phyloP scores from a whole-genome alignment of 345 rosid species.

The Psidium friedrichsthalianum region DNA sequence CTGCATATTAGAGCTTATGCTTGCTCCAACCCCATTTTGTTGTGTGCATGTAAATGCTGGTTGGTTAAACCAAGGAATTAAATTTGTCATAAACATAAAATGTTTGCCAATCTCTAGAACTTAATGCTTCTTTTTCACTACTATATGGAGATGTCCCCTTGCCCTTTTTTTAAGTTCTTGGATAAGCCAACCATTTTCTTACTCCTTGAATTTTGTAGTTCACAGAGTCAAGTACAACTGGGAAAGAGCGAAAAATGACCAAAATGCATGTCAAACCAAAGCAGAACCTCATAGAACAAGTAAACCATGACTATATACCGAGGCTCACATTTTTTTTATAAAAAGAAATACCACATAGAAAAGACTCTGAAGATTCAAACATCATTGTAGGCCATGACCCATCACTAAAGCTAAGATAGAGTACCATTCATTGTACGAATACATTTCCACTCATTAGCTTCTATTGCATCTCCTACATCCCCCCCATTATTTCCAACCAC shows the following conservation, averaged over 20 bases:
- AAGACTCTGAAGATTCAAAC: neutral
- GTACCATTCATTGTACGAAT: slow-evolving; percentile 75
- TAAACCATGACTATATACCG: neutral
- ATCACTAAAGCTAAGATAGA: neutral
- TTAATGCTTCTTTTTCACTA: neutral
- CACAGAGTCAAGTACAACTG: neutral
- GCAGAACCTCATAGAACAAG: neutral
- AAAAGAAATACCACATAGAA: neutral
- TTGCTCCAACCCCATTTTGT: neutral
- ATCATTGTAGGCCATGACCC: neutral
- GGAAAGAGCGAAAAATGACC: neutral
- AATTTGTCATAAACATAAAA: neutral
- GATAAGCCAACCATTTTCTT: neutral
- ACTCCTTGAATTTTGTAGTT: neutral
- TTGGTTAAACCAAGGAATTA: neutral
- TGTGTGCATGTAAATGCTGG: neutral
- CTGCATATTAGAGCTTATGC: neutral
- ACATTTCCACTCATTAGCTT: slow-evolving; percentile 88
- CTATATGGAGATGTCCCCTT: neutral
- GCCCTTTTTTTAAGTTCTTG: neutral
- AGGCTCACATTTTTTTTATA: neutral
- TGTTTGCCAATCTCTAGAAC: neutral
- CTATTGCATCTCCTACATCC: slow-evolving; percentile 78
- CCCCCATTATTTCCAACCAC: slow-evolving; percentile 44
- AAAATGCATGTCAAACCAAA: neutral